Conservation (phyloP, 2,329 filamentous ascomycete species). For the Neopestalotiopsis sp. region DNA sequence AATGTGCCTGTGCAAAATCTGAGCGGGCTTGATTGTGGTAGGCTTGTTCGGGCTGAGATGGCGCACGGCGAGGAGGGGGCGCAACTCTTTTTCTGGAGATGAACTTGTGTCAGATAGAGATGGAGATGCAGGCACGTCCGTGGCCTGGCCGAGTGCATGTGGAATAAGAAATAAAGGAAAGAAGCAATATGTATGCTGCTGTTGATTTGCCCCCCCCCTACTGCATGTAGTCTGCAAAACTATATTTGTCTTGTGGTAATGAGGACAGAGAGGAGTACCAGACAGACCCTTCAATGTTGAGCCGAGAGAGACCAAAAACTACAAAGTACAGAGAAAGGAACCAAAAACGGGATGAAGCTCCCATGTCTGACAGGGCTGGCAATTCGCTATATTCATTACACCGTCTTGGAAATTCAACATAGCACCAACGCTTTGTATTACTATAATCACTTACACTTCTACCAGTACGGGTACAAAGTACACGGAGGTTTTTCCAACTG, state of each 20-base stretch:
- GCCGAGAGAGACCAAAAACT: background rate
- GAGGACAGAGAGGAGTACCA: background rate
- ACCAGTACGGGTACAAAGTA: background rate
- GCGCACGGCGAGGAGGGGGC: background rate
- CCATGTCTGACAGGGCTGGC: constrained; percentile 6
- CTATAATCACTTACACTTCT: background rate
- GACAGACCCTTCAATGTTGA: background rate
- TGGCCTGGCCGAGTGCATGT: background rate
- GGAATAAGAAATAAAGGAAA: background rate
- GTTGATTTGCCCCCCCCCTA: background rate
- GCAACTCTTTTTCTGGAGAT: background rate
- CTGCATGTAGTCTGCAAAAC: background rate
- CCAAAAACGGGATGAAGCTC: background rate
- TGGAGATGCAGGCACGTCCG: constrained; percentile 1
- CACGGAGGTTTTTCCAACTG: background rate
- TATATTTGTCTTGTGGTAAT: background rate
- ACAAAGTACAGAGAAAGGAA: background rate
- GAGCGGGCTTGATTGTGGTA: background rate
- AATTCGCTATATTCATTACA: background rate
- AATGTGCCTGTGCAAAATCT: background rate
- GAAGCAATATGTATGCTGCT: background rate
- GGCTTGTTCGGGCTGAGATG: constrained; percentile 3
- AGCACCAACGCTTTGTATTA: background rate
- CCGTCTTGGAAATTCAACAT: background rate
- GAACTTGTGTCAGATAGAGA: constrained; percentile 15